phyloP scores from a whole-genome alignment of 306 rosid genomes.

The Ormosia semicastrata region DNA sequence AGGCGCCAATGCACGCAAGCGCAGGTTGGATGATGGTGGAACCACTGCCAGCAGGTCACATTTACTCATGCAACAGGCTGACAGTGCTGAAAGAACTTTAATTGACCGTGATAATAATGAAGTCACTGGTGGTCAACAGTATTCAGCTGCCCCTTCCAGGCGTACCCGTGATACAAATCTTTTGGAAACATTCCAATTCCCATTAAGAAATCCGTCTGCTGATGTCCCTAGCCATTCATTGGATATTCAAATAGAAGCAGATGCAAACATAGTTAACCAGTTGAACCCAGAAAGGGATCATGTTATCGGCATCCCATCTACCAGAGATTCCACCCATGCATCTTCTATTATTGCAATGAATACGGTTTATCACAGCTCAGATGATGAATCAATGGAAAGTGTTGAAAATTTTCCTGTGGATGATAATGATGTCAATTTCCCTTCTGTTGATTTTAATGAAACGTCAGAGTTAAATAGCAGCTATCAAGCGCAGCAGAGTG shows the following conservation, averaged over 20 bases:
- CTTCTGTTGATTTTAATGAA: constrained; percentile 85
- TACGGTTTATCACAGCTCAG: constrained; percentile 57
- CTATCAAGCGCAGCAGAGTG: constrained; percentile 85
- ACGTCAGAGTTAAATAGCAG: constrained; percentile 87
- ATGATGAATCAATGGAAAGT: constrained; percentile 96
- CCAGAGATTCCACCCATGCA: constrained; percentile 85
- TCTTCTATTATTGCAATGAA: constrained; percentile 97
- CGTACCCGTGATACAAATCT: constrained; percentile 59
- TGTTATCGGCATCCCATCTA: constrained; percentile 48
- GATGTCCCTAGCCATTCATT: constrained; percentile 73
- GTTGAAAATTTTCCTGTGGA: constrained; percentile 83
- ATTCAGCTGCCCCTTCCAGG: constrained; percentile 83
- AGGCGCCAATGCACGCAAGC: constrained; percentile 79
- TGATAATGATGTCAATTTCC: constrained; percentile 70
- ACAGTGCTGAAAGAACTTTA: constrained; percentile 79
- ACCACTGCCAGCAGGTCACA: constrained; percentile 13
- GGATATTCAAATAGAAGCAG: constrained; percentile 53
- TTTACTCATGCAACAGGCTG: constrained; percentile 58
- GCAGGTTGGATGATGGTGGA: constrained; percentile 72
- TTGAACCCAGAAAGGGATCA: constrained; percentile 64
- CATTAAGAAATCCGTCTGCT: constrained; percentile 55
- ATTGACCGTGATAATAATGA: constrained; percentile 78
- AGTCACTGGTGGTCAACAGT: constrained; percentile 60
- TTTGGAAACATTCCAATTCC: constrained; percentile 57
- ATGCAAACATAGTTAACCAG: constrained; percentile 29